phyloP scores from a whole-genome alignment of 441 rosid genomes.

The Euphorbia corollata region DNA sequence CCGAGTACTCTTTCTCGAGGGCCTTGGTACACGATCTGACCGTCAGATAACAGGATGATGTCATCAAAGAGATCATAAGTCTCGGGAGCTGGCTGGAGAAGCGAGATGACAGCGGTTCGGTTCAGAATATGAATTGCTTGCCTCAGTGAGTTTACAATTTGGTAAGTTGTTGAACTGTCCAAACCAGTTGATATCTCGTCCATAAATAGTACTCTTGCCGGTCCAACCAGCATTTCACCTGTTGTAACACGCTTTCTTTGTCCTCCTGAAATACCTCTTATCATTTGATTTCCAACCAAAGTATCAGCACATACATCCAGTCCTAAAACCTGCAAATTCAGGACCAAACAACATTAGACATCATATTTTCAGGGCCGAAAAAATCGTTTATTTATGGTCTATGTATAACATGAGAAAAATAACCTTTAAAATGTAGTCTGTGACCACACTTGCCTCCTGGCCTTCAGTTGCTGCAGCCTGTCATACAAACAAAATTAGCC shows the following conservation, averaged over 20 bases:
- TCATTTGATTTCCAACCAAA: slow-evolving; percentile 67
- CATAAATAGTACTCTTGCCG: slow-evolving; percentile 52
- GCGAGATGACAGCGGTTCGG: slow-evolving; percentile 62
- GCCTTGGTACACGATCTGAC: slow-evolving; percentile 71
- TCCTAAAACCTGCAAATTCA: slow-evolving; percentile 48
- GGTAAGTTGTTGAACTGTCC: slow-evolving; percentile 64
- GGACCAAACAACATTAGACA: neutral
- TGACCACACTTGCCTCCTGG: slow-evolving; percentile 47
- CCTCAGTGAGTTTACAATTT: slow-evolving; percentile 51
- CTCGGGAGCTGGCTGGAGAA: slow-evolving; percentile 83
- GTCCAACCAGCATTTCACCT: slow-evolving; percentile 75
- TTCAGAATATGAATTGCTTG: slow-evolving; percentile 48
- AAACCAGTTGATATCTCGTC: slow-evolving; percentile 74
- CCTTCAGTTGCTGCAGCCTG: slow-evolving; percentile 40
- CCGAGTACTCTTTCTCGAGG: slow-evolving; percentile 56
- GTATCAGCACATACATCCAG: slow-evolving; percentile 70
- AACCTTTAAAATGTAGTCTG: slow-evolving; percentile 55
- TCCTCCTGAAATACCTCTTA: slow-evolving; percentile 77
- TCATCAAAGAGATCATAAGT: slow-evolving; percentile 75
- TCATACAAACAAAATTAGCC: neutral
- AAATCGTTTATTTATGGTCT: too few species aligned
- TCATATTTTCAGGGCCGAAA: neutral
- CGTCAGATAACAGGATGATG: slow-evolving; percentile 56
- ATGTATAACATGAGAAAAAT: too few species aligned
- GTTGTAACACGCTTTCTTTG: slow-evolving; percentile 75